These are phyloP conservation scores for Calycina herbarum DNA, from an alignment of 2,329 filamentous ascomycete species.

Conservation along the genomic window DNA sequence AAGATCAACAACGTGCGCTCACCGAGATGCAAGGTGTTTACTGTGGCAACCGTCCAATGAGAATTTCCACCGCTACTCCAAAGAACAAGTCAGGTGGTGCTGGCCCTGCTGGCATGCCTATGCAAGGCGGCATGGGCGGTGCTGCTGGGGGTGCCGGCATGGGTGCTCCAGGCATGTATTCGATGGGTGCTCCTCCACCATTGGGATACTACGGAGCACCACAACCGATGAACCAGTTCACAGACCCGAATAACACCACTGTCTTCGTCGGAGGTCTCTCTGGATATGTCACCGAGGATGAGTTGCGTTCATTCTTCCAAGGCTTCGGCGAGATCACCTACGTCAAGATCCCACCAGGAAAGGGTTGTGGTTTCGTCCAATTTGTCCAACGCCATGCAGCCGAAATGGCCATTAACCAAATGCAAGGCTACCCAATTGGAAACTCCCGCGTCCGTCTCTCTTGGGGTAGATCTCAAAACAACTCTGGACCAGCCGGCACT, in stretches of 20 bases:
- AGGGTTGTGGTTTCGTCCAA: constrained; percentile 98
- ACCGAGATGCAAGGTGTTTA: constrained; percentile 99
- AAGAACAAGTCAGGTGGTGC: constrained; percentile 74
- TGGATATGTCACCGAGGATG: constrained; percentile 97
- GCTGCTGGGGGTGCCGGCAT: constrained; percentile 44
- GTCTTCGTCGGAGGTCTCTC: constrained; percentile 97
- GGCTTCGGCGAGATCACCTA: constrained; percentile 99
- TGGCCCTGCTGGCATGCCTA: constrained; percentile 52
- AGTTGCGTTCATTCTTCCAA: constrained; percentile 99
- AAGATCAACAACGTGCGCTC: constrained; percentile 92
- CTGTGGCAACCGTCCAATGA: constrained; percentile 97
- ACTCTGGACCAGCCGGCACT: constrained; percentile 92
- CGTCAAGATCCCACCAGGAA: constrained; percentile 98
- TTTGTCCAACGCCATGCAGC: constrained; percentile 98
- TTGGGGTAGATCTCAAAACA: constrained; percentile 98
- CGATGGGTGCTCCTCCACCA: constrained; percentile 62
- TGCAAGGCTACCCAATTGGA: constrained; percentile 99
- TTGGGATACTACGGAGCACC: constrained; percentile 68
- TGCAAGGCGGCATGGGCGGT: constrained; percentile 50
- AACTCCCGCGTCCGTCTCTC: constrained; percentile 97
- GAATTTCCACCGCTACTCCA: constrained; percentile 94
- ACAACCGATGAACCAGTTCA: constrained; percentile 98
- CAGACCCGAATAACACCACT: constrained; percentile 98
- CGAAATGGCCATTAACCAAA: constrained; percentile 99
- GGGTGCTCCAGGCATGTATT: constrained; percentile 57